Percentiles rank a stretch among this genome's conserved stretches.
Evolutionary conservation across 176 grass and related monocot genomes (phyloP).

Genomic region (Cenchrus purpureus): DNA sequence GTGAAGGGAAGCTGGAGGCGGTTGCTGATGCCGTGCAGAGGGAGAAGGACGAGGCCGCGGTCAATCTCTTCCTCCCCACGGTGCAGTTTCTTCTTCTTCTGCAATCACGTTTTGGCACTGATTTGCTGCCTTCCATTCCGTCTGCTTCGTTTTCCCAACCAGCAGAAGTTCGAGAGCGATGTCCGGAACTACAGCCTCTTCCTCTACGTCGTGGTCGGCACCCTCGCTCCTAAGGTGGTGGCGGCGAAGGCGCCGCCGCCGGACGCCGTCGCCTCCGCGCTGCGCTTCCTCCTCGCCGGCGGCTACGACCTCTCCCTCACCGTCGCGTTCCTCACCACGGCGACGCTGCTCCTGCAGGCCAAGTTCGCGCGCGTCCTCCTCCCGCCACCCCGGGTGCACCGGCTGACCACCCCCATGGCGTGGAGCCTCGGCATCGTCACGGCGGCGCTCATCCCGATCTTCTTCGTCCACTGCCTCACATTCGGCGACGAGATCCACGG

Average conservation of each 20-base stretch:
- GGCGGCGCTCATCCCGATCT: too few species aligned
- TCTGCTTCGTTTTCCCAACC: neutral
- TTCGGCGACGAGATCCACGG: neutral
- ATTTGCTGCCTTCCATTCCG: neutral
- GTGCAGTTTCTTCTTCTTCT: neutral
- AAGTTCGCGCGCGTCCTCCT: neutral
- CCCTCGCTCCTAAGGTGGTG: neutral
- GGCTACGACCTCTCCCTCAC: neutral
- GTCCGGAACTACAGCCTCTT: neutral
- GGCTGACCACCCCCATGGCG: neutral
- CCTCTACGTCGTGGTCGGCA: neutral
- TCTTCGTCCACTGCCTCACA: neutral
- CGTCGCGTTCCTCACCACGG: neutral
- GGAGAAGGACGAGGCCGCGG: neutral
- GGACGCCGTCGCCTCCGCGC: neutral
- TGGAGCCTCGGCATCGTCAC: neutral
- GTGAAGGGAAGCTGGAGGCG: neutral
- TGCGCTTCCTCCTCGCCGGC: neutral
- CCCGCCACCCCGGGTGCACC: too few species aligned
- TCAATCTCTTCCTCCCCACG: neutral
- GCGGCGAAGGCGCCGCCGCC: neutral
- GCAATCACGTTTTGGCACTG: neutral
- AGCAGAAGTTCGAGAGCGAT: neutral
- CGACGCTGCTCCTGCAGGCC: neutral
- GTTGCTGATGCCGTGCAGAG: neutral